A percentile compares a stretch with the other conserved stretches of the same genome.
Evolutionary conservation across 2,329 filamentous ascomycete genomes (phyloP).

Genomic region (Sarocladium kiliense): DNA sequence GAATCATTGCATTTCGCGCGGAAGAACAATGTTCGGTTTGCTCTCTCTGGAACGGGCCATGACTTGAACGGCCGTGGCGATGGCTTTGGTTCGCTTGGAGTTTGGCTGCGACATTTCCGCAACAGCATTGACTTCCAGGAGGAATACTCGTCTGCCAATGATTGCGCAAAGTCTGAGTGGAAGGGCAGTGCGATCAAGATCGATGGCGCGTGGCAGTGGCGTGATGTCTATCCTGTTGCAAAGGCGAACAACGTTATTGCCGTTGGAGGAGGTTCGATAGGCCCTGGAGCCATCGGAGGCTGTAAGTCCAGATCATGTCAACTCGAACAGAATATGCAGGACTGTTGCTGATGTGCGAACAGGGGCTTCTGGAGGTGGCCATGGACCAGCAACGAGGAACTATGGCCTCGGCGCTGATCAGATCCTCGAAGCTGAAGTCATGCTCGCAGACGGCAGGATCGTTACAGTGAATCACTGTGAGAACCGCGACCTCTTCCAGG

Average conservation of each 20-base stretch:
- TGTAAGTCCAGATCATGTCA: conserved; percentile 20
- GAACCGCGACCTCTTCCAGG: conserved; percentile 30
- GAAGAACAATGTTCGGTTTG: conserved; percentile 30
- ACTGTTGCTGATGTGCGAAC: neutral
- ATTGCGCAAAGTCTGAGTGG: conserved; percentile 22
- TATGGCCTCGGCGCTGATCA: conserved; percentile 40
- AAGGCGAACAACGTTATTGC: conserved; percentile 25
- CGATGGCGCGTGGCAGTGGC: conserved; percentile 27
- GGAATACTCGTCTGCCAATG: conserved; percentile 17
- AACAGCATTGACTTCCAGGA: conserved; percentile 22
- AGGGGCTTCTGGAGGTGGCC: conserved; percentile 32
- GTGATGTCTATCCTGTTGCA: conserved; percentile 26
- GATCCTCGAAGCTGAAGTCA: conserved; percentile 34
- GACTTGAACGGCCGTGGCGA: conserved; percentile 30
- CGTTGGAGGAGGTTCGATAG: conserved; percentile 25
- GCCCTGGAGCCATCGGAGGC: conserved; percentile 27
- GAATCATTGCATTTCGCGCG: conserved; percentile 37
- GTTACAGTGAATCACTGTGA: conserved; percentile 28
- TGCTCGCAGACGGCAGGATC: conserved; percentile 29
- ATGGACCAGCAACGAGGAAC: conserved; percentile 29
- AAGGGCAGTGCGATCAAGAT: conserved; percentile 28
- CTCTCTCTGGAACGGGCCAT: conserved; percentile 38
- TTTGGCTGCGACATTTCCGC: conserved; percentile 28
- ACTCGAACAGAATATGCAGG: neutral
- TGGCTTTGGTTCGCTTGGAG: conserved; percentile 22